Percentiles rank a stretch among this genome's conserved stretches.
phyloP scores from a whole-genome alignment of 495 filamentous ascomycete species.

The Penicillium salamii region DNA sequence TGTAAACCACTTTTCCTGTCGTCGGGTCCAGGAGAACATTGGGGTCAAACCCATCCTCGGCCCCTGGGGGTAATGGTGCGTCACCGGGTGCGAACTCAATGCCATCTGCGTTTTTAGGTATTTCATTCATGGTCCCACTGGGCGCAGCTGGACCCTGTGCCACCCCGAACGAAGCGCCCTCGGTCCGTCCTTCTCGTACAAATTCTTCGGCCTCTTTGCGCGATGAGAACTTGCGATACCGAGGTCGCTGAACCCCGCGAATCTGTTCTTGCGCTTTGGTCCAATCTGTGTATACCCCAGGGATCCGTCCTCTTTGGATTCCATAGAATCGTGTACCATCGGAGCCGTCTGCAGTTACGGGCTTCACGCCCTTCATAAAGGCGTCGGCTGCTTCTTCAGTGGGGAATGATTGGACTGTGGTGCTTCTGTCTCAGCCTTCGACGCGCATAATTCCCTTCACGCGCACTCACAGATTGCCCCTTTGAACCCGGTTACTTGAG shows the following conservation, averaged over 20 bases:
- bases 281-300: constrained; percentile 91
- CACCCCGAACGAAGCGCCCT: constrained; percentile 25
- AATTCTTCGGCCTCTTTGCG: constrained; percentile 75
- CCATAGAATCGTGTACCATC: constrained; percentile 65
- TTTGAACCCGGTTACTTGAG: constrained; percentile 81
- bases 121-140: constrained; percentile 29
- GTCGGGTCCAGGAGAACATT: constrained; percentile 53
- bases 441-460: neutral
- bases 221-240: constrained; percentile 77
- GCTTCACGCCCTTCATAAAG: constrained; percentile 64
- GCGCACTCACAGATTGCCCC: constrained; percentile 70
- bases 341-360: constrained; percentile 19
- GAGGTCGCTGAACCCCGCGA: constrained; percentile 70
- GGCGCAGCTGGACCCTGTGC: constrained; percentile 21
- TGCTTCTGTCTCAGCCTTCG: constrained; percentile 8
- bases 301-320: constrained; percentile 74
- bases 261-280: constrained; percentile 73
- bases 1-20: constrained; percentile 59
- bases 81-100: constrained; percentile 50
- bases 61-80: constrained; percentile 51
- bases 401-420: constrained; percentile 78
- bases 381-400: constrained; percentile 71
- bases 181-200: constrained; percentile 48
- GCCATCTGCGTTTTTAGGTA: constrained; percentile 36
- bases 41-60: constrained; percentile 62